Conservation (phyloP, 805 yeast species). For the Spathaspora sp. region DNA sequence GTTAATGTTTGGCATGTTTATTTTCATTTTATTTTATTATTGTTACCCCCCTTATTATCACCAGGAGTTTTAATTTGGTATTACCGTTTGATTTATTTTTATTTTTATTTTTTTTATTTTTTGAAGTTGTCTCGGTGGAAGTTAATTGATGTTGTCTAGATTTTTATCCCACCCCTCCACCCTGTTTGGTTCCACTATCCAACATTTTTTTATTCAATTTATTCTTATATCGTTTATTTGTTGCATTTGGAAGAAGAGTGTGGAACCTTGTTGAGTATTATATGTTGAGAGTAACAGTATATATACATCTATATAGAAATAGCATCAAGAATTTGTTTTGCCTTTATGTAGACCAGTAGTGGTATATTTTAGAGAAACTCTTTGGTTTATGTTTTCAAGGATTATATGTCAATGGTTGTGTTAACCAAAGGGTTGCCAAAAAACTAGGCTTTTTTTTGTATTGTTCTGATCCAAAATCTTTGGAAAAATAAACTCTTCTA, state of each 20-base stretch:
- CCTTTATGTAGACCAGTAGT: not conserved
- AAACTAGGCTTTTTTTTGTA: too few relatives aligned
- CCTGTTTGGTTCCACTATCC: not conserved
- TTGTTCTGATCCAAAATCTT: too few relatives aligned
- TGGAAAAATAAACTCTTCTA: too few relatives aligned
- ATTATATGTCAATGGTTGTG: too few relatives aligned
- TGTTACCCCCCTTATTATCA: not conserved
- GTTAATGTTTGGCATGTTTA: not conserved
- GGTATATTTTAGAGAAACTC: not conserved
- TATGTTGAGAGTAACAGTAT: not conserved
- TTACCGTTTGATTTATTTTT: not conserved
- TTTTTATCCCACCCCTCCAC: not conserved
- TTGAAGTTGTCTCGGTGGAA: not conserved
- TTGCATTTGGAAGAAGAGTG: not conserved
- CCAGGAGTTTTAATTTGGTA: not conserved
- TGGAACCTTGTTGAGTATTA: not conserved
- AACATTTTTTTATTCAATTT: not conserved
- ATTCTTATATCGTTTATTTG: not conserved
- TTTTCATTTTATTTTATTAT: not conserved
- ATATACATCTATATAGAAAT: not conserved
- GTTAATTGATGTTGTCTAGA: not conserved
- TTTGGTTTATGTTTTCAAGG: too few relatives aligned
- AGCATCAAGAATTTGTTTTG: not conserved
- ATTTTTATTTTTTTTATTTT: not conserved
- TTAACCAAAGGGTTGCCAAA: too few relatives aligned